A percentile compares a stretch with the other conserved stretches of the same genome.
phyloP scores from a whole-genome alignment of 2,329 filamentous ascomycete species.

The Neopestalotiopsis sp. region DNA sequence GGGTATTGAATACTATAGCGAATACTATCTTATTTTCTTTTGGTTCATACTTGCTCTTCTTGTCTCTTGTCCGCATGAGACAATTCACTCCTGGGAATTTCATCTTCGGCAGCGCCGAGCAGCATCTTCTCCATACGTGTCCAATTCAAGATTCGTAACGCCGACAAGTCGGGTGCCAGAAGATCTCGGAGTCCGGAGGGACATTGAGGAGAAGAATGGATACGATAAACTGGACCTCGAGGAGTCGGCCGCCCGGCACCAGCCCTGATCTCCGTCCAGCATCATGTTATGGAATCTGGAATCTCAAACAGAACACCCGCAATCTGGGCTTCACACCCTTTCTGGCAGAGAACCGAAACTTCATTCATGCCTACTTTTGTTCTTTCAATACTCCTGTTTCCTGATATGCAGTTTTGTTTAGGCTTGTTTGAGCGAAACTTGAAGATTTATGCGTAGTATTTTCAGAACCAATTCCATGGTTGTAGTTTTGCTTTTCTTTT shows the following conservation, averaged over 20 bases:
- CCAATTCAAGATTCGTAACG: not conserved
- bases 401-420: conserved; percentile 9
- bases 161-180: not conserved
- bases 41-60: not conserved
- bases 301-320: conserved; percentile 3
- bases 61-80: not conserved
- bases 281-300: not conserved
- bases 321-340: conserved; percentile 9
- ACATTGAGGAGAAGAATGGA: not conserved
- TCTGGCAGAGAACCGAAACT: not conserved
- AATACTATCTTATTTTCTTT: not conserved
- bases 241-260: not conserved
- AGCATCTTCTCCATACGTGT: not conserved
- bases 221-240: not conserved
- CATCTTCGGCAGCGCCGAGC: not conserved
- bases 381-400: not conserved
- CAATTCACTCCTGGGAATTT: not conserved
- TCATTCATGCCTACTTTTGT: not conserved
- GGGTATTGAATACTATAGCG: no score
- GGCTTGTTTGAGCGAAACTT: conserved; percentile 10
- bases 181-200: not conserved
- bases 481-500: not conserved
- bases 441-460: conserved; percentile 7
- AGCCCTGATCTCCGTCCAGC: conserved; percentile 9
- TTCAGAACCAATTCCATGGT: not conserved